phyloP scores from a whole-genome alignment of 768 basidiomycete species.

The Termitomyces bulborhizus region DNA sequence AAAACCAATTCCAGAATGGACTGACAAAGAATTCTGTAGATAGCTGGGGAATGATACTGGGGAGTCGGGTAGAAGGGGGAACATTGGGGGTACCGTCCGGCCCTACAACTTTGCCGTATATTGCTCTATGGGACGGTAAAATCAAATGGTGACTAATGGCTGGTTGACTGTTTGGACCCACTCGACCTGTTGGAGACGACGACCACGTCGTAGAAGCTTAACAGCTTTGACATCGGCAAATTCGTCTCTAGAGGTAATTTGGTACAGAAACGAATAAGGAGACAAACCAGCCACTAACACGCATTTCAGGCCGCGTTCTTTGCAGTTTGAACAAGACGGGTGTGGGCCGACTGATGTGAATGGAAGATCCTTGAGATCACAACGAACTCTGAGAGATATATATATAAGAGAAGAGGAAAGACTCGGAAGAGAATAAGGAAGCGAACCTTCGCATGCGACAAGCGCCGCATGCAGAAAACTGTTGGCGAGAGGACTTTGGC shows the following conservation, averaged over 20 bases:
- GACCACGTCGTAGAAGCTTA: slow-evolving; percentile 74
- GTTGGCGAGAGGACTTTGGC: slow-evolving; percentile 72
- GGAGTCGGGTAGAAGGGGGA: slow-evolving; percentile 32
- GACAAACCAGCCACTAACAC: slow-evolving; percentile 53
- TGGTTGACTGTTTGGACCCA: slow-evolving; percentile 28
- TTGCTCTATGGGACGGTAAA: slow-evolving; percentile 42
- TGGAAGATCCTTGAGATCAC: slow-evolving; percentile 84
- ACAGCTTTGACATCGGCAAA: slow-evolving; percentile 89
- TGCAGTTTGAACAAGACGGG: slow-evolving; percentile 82
- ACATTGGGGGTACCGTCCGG: slow-evolving; percentile 31
- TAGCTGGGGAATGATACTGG: slow-evolving; percentile 63
- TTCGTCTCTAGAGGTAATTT: slow-evolving; percentile 60
- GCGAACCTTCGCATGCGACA: slow-evolving; percentile 80
- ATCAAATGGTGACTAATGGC: slow-evolving; percentile 3
- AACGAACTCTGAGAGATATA: slow-evolving; percentile 62
- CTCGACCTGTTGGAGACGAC: slow-evolving; percentile 82
- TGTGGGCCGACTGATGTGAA: slow-evolving; percentile 38
- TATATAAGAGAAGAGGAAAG: background rate
- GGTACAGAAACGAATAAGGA: slow-evolving; percentile 1
- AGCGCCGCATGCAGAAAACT: slow-evolving; percentile 92
- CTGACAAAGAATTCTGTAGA: slow-evolving; percentile 78
- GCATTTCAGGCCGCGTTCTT: slow-evolving; percentile 86
- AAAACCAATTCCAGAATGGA: slow-evolving; percentile 80
- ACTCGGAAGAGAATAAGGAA: slow-evolving; percentile 6
- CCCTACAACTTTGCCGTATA: slow-evolving; percentile 66